Evolutionary conservation across 2,329 filamentous ascomycete genomes (phyloP).

Genomic region (Beauveria sp.): DNA sequence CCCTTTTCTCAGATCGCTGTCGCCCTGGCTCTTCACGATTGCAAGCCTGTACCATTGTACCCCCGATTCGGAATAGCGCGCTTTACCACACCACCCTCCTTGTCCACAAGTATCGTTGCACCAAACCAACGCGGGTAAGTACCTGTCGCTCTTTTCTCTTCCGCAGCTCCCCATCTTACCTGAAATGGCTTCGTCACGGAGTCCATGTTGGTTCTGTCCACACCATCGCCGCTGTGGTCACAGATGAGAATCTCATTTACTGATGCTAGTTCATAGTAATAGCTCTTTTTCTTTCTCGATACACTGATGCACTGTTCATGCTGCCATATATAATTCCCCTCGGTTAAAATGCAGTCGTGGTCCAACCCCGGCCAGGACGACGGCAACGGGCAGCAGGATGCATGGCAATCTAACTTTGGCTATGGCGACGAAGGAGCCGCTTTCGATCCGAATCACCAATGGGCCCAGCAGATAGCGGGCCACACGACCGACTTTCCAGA

Average conservation of each 20-base stretch:
- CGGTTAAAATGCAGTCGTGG: slow-evolving; percentile 34
- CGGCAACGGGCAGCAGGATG: slow-evolving; percentile 26
- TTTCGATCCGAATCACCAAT: slow-evolving; percentile 31
- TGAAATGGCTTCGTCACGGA: neutral
- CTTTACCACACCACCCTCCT: neutral
- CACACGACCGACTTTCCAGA: slow-evolving; percentile 26
- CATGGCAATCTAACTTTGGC: slow-evolving; percentile 28
- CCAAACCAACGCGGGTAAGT: slow-evolving; percentile 4
- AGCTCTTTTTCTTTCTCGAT: neutral
- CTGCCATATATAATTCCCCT: slow-evolving; percentile 12
- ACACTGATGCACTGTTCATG: slow-evolving; percentile 2
- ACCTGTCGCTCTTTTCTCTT: neutral
- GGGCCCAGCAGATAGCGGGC: slow-evolving; percentile 29
- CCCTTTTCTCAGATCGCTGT: neutral
- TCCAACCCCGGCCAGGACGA: slow-evolving; percentile 29
- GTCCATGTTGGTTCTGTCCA: neutral
- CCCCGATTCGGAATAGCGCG: slow-evolving; percentile 5
- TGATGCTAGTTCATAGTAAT: slow-evolving; percentile 9
- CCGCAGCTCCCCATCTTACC: neutral
- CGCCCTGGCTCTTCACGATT: neutral
- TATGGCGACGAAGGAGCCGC: slow-evolving; percentile 27
- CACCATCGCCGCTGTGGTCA: neutral
- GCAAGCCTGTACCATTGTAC: neutral
- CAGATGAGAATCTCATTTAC: neutral
- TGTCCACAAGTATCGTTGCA: slow-evolving; percentile 3